Base-by-base conservation (phyloP, 495 filamentous ascomycete genomes). In the Bathelium albidoporum region DNA sequence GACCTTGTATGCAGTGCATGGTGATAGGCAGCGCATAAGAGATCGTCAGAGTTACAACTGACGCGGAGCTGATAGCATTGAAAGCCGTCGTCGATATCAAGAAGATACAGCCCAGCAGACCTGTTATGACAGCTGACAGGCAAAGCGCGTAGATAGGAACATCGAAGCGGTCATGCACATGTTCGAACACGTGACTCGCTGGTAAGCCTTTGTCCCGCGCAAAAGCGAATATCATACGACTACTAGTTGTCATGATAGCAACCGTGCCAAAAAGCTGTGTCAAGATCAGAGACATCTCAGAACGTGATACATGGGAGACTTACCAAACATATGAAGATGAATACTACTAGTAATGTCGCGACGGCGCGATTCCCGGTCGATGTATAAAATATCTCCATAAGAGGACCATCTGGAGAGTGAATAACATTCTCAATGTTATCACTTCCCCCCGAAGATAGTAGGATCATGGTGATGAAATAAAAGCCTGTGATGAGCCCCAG, bases 131-230 rank as follows among this genome's bases (percentile, higher is more conserved):
- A 41, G 36, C 16, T 41, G 36, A 5, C 7, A 41, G 36, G 36
- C 16, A 41, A 5, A 41, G 36, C 36, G 36, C 36, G 16, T 41
- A 7, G 7, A 41, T 41, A 41, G 36, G 36, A 5, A 41, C 7
- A 16, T 16, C 36, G 7, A 16, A 41, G n/a, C n/a, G n/a, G 7
- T 7, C 7, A 41, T 41, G 36, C 7, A 41, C 36, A 5, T 41
- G 36, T 16, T 7, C 36, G 16, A 41, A 41, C 7, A 41, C 7
- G 16, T 41, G 7, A 16, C 36, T 41, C 7, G 16, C 36, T 16
- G 66, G 66, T n/a, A 68, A 20, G n/a, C 64, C 66, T 26, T 44
- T 26, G 32, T 65, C 62, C 9, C 62, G 62, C 16, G 66, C 66
- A 39, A 68, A 68, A 32, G 66, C 65, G 58, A 34, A 68, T 28